A percentile compares a stretch with the other conserved stretches of the same genome.
Conservation (phyloP, 805 yeast genomes). For the Cyberlindnera euphorbiiphila region DNA sequence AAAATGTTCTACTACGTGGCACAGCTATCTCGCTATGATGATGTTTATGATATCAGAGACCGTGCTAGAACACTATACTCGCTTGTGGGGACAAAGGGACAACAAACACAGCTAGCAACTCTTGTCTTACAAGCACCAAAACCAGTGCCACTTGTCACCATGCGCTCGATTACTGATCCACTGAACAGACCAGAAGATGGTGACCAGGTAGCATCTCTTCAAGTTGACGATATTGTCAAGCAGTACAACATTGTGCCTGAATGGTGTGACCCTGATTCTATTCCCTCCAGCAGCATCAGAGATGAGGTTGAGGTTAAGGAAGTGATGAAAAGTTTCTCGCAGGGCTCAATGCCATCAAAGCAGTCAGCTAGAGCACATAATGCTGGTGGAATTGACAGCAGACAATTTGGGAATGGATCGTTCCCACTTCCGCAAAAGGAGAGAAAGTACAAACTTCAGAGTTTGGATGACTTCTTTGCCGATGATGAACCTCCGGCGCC, state of each 20-base stretch:
- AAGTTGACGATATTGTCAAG: conserved; percentile 24
- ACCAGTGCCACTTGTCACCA: conserved; percentile 46
- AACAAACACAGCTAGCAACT: conserved; percentile 56
- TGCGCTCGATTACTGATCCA: conserved; percentile 21
- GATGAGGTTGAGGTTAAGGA: conserved; percentile 38
- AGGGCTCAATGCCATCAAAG: conserved; percentile 4
- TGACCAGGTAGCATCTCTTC: conserved; percentile 19
- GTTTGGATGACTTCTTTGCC: conserved; percentile 82
- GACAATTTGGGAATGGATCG: background rate
- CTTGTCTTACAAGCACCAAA: conserved; percentile 75
- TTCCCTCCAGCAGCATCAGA: conserved; percentile 34
- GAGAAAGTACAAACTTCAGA: conserved; percentile 58
- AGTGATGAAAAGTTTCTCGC: conserved; percentile 29
- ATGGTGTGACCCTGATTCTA: conserved; percentile 41
- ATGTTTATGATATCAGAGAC: conserved; percentile 74
- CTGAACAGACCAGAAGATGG: conserved; percentile 14
- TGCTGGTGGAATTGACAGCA: conserved; percentile 6
- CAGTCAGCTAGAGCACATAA: background rate
- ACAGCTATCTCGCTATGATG: conserved; percentile 69
- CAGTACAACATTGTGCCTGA: conserved; percentile 31
- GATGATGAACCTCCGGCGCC: conserved; percentile 32
- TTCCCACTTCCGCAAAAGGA: conserved; percentile 19
- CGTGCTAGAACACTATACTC: conserved; percentile 72
- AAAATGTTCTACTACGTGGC: conserved; percentile 60
- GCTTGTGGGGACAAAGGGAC: conserved; percentile 43